phyloP scores from a whole-genome alignment of 1,139 yeast species.

The Arxiozyma slooffiae region DNA sequence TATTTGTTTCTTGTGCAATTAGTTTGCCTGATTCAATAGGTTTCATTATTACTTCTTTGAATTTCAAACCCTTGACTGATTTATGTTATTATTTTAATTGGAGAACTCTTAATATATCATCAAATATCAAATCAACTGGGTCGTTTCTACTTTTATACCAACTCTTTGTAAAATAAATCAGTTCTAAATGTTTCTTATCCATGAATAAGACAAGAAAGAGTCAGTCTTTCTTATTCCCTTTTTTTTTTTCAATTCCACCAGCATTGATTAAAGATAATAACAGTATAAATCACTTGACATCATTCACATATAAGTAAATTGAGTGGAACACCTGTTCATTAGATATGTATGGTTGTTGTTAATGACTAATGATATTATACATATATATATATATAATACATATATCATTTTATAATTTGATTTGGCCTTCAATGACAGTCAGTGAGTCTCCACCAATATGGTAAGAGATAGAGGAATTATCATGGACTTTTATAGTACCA shows the following conservation, averaged over 20 bases:
- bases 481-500: constrained; percentile 19
- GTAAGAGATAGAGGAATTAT: constrained; percentile 13
- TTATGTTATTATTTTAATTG: not conserved
- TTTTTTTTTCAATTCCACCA: too few relatives aligned
- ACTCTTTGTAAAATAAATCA: not conserved
- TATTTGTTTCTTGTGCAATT: not conserved
- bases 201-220: not conserved
- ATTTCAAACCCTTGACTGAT: too few relatives aligned
- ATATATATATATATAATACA: too few relatives aligned
- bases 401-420: not conserved
- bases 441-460: constrained; percentile 32
- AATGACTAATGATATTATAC: too few relatives aligned
- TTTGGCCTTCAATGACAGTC: constrained; percentile 31
- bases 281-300: not conserved
- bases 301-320: too few relatives aligned
- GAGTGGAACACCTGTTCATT: too few relatives aligned
- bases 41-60: not conserved
- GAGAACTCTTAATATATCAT: not conserved
- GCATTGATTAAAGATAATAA: not conserved
- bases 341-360: too few relatives aligned
- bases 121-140: not conserved
- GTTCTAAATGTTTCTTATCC: not conserved
- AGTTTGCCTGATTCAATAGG: not conserved
- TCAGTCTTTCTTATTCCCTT: not conserved
- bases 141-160: too few relatives aligned